Evolutionary conservation across 2,329 filamentous ascomycete genomes (phyloP), one percentile per base, ranked within the genome.

Genomic region (Penicillium glabrum): DNA sequence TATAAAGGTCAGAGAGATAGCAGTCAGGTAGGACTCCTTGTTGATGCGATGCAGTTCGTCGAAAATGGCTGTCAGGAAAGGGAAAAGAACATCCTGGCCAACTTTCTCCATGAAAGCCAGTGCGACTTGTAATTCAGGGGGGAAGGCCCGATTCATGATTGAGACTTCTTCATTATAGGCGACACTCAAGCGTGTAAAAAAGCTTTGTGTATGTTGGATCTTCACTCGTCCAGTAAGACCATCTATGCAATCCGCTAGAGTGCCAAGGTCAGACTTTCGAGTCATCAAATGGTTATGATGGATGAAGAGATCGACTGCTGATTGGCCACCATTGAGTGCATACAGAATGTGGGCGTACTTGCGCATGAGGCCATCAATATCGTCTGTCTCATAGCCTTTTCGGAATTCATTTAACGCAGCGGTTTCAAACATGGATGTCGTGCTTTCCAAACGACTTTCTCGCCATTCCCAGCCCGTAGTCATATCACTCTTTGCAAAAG

Each of bases 391-490:
- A 64, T 96, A 96, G 4, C 91, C 95, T 69, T 95, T 89, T 74
- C 96, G 90, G 65, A 99, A 99, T 72, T 99, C 95, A 48, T 89
- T 85, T 51, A 97, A 77, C 3, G 96, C 93, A 3, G 93, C 92
- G 55, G 88, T 92, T 75, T 98, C 93, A 67, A 99, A 99, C 57
- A 95, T 87, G 37, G 83, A 83, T 62, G 88, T 85, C 83, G 96
- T 92, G 24, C 82, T 83, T 37, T 84, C 80, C 21, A 99, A 78
- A 69, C 88, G 90, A 60, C 89, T 86, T 66, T 89, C 85, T 44
- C 93, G 81, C 64, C 86, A 81, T 47, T 79, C 74, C 80, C 89
- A 93, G 1, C 91, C 93, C 56, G 88, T 79, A 0, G 90, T 83
- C 78, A 85, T 90, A 72, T 99, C 95, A 68, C 90, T 91, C 67